Conservation (phyloP, 805 yeast genomes). For the Saccharomycopsis fermentans region DNA sequence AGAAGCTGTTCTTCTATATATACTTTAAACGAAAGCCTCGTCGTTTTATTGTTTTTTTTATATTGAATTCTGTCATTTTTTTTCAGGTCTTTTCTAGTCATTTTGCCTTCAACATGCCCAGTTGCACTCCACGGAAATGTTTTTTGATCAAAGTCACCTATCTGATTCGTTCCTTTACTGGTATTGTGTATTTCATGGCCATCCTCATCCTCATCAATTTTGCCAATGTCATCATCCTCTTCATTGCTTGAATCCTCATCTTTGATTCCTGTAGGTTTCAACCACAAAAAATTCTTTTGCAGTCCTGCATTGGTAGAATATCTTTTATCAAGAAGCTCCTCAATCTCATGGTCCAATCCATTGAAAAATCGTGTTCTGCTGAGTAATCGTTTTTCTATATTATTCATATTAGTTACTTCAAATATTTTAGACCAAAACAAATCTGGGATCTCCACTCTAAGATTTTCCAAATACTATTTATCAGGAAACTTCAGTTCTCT, state of each 20-base stretch:
- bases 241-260: background rate
- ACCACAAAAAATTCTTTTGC: slow-evolving; percentile 11
- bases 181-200: background rate
- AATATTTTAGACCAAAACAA: no score
- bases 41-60: slow-evolving; percentile 1
- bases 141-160: slow-evolving; percentile 1
- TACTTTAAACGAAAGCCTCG: slow-evolving; percentile 5
- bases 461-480: no score
- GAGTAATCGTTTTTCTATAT: slow-evolving; percentile 15
- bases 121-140: background rate
- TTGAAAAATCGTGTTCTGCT: slow-evolving; percentile 16
- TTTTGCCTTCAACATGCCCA: background rate
- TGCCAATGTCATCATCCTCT: background rate
- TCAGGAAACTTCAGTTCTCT: no score
- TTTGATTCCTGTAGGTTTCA: slow-evolving; percentile 13
- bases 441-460: no score
- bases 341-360: slow-evolving; percentile 4
- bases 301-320: slow-evolving; percentile 11
- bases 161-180: background rate
- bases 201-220: background rate
- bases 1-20: background rate
- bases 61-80: background rate
- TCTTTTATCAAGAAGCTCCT: slow-evolving; percentile 15
- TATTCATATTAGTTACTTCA: background rate
- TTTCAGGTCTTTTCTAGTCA: background rate